Evolutionary conservation across 2,329 filamentous ascomycete genomes (phyloP).

Genomic region (Tolypocladium inflatum): DNA sequence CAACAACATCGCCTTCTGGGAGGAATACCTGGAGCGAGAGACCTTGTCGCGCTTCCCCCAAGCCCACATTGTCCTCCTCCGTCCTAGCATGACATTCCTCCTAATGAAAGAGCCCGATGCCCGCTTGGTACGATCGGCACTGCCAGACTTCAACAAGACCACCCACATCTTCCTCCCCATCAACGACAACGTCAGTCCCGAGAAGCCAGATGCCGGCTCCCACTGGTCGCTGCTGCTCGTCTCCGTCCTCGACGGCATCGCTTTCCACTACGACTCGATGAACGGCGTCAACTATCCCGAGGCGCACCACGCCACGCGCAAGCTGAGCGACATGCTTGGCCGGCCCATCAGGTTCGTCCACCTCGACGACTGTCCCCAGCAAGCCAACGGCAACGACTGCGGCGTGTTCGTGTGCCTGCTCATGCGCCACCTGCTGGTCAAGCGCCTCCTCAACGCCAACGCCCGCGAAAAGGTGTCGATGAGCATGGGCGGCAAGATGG

Average conservation of each 20-base stretch:
- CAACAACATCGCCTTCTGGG: slow-evolving; percentile 96
- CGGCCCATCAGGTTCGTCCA: slow-evolving; percentile 66
- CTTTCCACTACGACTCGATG: slow-evolving; percentile 94
- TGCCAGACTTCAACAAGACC: slow-evolving; percentile 70
- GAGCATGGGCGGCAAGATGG: slow-evolving; percentile 78
- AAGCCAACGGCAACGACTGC: slow-evolving; percentile 88
- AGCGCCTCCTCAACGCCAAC: slow-evolving; percentile 69
- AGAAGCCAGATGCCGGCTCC: slow-evolving; percentile 74
- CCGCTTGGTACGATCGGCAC: slow-evolving; percentile 49
- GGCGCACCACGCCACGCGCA: slow-evolving; percentile 58
- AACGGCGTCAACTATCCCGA: slow-evolving; percentile 66
- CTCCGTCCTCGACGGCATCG: slow-evolving; percentile 75
- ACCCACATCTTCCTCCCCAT: slow-evolving; percentile 95
- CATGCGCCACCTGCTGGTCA: slow-evolving; percentile 89
- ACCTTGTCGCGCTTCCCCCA: slow-evolving; percentile 70
- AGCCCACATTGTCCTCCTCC: slow-evolving; percentile 80
- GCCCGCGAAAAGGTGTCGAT: slow-evolving; percentile 83
- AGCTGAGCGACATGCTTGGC: slow-evolving; percentile 59
- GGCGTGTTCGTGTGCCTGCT: slow-evolving; percentile 92
- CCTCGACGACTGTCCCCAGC: slow-evolving; percentile 77
- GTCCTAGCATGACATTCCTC: slow-evolving; percentile 87
- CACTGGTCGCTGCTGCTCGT: slow-evolving; percentile 95
- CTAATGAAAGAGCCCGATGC: slow-evolving; percentile 64
- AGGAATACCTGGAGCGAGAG: slow-evolving; percentile 92
- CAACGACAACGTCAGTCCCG: slow-evolving; percentile 74